Evolutionary conservation across 2,329 filamentous ascomycete species (phyloP), one percentile per base, ranked within the genome.

Genomic region (Neopestalotiopsis sp.): DNA sequence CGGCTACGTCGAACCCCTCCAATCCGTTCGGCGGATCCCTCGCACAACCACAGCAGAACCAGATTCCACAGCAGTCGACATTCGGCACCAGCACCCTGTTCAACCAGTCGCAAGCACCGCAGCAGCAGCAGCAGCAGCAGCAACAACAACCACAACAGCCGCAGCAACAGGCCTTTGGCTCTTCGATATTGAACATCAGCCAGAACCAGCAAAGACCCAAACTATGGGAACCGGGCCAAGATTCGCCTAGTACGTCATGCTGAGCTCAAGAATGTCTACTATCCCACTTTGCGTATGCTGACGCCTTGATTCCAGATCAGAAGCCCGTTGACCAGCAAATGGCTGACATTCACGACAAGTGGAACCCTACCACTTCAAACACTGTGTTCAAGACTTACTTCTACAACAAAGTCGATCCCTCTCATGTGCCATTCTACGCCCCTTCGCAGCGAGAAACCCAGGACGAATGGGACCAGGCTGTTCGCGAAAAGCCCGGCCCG

Each of bases 351-450:
- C 83, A 89, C 66, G 85, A 89, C 70, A 94, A 95, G 81, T 96
- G 93, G 93, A 86, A 92, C 70, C 90, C 92, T 1, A 80, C 85
- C 32, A 88, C 86, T 78, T 86, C 89, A 28, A 89, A 89, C 77
- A 94, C 92, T 74, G 89, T 88, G 34, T 94, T 96, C 83, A 92
- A 94, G 79, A 86, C 92, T 77, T 95, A 95, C 83, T 94, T 96
- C 79, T 97, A 96, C 86, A 96, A 96, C 82, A 90, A 93, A 73
- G 92, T 95, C 71, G 90, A 92, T 71, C 89, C 92, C 75, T 88
- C 89, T 66, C 87, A 88, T 77, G 90, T 92, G n/a, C 92, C 92
- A 12, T 94, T 92, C 79, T 95, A 92, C 80, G 88, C 90, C 72
- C 92, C 92, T 2, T 85, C 88, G 17, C 83, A 89, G 1, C 85